Evolutionary conservation across 208 protist species (phyloP).

Genomic region (Wallacemonas rigidus): DNA sequence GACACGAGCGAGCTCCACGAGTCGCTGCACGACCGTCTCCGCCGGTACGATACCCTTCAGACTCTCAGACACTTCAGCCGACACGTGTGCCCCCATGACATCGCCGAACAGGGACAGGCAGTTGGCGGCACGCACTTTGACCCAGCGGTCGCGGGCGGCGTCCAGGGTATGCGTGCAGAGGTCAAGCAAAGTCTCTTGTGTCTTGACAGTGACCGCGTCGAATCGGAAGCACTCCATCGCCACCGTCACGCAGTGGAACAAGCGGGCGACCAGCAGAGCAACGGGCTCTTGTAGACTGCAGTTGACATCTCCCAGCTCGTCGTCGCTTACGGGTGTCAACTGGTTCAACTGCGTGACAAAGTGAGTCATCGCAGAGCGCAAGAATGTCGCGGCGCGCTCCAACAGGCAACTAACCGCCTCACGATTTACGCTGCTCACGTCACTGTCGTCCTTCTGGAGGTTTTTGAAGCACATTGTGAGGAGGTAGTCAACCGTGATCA

Average conservation of each 20-base stretch:
- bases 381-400: conserved; percentile 67
- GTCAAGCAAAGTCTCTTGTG: conserved; percentile 68
- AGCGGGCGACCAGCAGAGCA: conserved; percentile 47
- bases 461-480: conserved; percentile 74
- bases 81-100: conserved; percentile 52
- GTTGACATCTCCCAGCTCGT: conserved; percentile 16
- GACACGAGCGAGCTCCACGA: conserved; percentile 61
- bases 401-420: conserved; percentile 72
- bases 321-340: neutral
- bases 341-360: conserved; percentile 13
- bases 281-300: conserved; percentile 27
- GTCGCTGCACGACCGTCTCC: conserved; percentile 38
- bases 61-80: conserved; percentile 46
- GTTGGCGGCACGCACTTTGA: conserved; percentile 69
- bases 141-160: conserved; percentile 58
- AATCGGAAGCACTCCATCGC: conserved; percentile 84
- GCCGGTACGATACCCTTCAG: conserved; percentile 14
- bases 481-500: conserved; percentile 77
- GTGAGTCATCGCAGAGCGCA: conserved; percentile 34
- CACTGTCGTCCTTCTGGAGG: conserved; percentile 26
- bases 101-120: conserved; percentile 59
- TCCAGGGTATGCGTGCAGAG: conserved; percentile 70
- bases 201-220: conserved; percentile 61
- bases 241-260: conserved; percentile 72
- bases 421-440: conserved; percentile 28